Conservation (phyloP, 352 stramenopile genomes). For the Phytophthora podocarpi region DNA sequence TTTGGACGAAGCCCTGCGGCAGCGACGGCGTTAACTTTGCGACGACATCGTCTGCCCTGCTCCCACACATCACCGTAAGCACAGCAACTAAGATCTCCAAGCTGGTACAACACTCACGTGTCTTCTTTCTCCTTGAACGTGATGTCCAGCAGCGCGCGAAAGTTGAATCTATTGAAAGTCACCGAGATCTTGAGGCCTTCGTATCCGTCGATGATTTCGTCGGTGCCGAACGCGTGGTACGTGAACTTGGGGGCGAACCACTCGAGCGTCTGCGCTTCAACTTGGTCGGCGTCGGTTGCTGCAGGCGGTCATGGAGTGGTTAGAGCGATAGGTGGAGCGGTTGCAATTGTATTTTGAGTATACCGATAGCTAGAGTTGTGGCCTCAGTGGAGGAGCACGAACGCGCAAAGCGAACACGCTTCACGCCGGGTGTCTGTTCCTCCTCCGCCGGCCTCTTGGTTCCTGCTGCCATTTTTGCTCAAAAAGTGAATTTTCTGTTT, state of each 20-base stretch:
- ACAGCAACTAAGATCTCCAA: background rate
- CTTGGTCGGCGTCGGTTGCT: slow-evolving; percentile 48
- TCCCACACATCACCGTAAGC: background rate
- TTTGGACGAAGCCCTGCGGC: slow-evolving; percentile 44
- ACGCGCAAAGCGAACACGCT: slow-evolving; percentile 72
- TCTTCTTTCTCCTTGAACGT: slow-evolving; percentile 56
- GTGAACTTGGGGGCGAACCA: slow-evolving; percentile 77
- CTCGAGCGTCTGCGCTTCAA: slow-evolving; percentile 46
- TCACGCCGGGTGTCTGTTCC: slow-evolving; percentile 26
- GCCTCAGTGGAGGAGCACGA: slow-evolving; percentile 51
- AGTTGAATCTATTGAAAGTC: slow-evolving; percentile 71
- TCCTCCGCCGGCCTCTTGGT: slow-evolving; percentile 18
- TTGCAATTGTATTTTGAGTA: background rate
- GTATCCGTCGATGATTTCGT: slow-evolving; percentile 74
- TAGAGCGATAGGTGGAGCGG: background rate
- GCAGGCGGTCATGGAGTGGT: slow-evolving; percentile 1
- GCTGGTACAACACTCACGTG: slow-evolving; percentile 28
- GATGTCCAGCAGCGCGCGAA: slow-evolving; percentile 60
- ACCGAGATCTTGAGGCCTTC: slow-evolving; percentile 59
- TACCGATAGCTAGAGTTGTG: slow-evolving; percentile 67
- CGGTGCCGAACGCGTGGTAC: slow-evolving; percentile 82
- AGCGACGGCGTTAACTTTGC: slow-evolving; percentile 55
- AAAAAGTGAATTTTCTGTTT: background rate
- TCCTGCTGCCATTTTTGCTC: slow-evolving; percentile 34
- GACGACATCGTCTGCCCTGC: slow-evolving; percentile 58